These are phyloP conservation scores for Monosporozyma solicola DNA, from an alignment of 805 yeast species.

Conservation along the genomic window DNA sequence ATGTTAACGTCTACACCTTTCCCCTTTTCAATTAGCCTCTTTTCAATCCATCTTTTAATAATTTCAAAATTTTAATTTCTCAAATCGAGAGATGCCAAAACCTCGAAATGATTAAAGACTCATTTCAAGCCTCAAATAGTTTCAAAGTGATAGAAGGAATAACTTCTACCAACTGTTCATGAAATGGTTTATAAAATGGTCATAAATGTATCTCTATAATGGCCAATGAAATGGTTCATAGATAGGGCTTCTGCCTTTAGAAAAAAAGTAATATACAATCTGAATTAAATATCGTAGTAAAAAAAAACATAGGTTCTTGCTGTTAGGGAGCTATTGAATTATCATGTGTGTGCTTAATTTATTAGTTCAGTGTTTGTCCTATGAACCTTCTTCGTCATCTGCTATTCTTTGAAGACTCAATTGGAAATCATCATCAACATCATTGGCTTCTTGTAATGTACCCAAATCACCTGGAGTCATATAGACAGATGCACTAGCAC, in stretches of 20 bases:
- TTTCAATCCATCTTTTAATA: background rate
- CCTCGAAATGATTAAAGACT: background rate
- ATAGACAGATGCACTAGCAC: constrained; percentile 37
- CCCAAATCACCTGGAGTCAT: constrained; percentile 99
- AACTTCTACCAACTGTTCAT: too few relatives aligned
- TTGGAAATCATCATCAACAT: constrained; percentile 67
- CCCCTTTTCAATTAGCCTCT: background rate
- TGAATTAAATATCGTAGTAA: too few relatives aligned
- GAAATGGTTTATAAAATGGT: too few relatives aligned
- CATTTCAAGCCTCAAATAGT: too few relatives aligned
- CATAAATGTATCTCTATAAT: too few relatives aligned
- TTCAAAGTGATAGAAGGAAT: too few relatives aligned
- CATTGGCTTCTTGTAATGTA: constrained; percentile 83
- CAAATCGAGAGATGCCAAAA: background rate
- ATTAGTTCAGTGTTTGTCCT: background rate
- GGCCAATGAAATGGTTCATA: too few relatives aligned
- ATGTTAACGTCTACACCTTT: background rate
- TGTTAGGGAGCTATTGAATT: too few relatives aligned
- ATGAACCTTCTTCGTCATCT: constrained; percentile 35
- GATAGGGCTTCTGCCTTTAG: too few relatives aligned
- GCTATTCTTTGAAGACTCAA: constrained; percentile 26
- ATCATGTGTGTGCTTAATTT: background rate
- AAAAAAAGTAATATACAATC: too few relatives aligned
- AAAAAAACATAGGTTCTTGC: too few relatives aligned
- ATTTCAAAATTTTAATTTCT: background rate